Conservation (phyloP, 768 basidiomycete species). For the Kwoniella europaea region DNA sequence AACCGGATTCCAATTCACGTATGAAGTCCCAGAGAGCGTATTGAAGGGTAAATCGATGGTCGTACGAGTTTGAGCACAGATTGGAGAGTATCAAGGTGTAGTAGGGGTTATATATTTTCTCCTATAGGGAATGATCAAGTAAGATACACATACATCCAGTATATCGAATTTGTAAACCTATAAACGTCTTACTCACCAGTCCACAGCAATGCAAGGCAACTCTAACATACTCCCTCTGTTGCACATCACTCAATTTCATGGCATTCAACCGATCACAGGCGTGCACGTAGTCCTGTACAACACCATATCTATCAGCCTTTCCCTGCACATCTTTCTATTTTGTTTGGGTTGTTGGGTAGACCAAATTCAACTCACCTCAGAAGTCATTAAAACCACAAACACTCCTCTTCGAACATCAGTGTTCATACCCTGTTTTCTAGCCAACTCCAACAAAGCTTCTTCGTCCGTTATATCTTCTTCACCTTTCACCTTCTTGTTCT, state of each 20-base stretch:
- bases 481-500: constrained; percentile 54
- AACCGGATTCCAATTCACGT: constrained; percentile 79
- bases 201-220: constrained; percentile 85
- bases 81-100: constrained; percentile 87
- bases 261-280: constrained; percentile 88
- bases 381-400: constrained; percentile 93
- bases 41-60: constrained; percentile 88
- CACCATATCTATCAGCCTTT: too few species aligned
- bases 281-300: constrained; percentile 84
- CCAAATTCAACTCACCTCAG: constrained; percentile 66
- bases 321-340: too few species aligned
- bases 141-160: not conserved
- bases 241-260: constrained; percentile 80
- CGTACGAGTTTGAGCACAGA: constrained; percentile 76
- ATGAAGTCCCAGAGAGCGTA: constrained; percentile 97
- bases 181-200: constrained; percentile 35
- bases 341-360: too few species aligned
- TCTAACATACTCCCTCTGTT: constrained; percentile 92
- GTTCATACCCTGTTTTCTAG: constrained; percentile 96
- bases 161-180: not conserved
- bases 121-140: constrained; percentile 62
- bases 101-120: constrained; percentile 91
- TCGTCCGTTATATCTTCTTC: constrained; percentile 44
- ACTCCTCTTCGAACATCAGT: constrained; percentile 90
- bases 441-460: constrained; percentile 71